Conservation (phyloP, 2,329 filamentous ascomycete genomes). For the Phaeosphaeria sp. region DNA sequence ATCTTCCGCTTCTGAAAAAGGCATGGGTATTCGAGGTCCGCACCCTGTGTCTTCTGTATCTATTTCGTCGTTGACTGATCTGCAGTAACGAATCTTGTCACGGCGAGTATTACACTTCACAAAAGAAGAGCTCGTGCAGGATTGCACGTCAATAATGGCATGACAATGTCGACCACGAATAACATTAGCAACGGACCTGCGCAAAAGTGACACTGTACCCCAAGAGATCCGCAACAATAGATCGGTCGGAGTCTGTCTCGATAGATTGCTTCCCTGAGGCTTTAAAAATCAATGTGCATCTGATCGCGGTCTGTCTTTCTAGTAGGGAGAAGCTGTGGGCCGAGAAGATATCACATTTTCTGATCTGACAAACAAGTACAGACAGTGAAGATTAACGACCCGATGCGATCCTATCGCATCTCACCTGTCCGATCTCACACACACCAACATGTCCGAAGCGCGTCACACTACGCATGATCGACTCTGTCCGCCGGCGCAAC, state of each 20-base stretch:
- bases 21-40: background rate
- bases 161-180: background rate
- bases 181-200: too few relatives aligned
- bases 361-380: too few relatives aligned
- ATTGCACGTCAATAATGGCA: background rate
- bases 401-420: background rate
- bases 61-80: background rate
- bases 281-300: too few relatives aligned
- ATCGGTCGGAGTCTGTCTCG: background rate
- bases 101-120: background rate
- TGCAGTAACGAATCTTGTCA: background rate
- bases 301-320: too few relatives aligned
- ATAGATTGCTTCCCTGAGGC: background rate
- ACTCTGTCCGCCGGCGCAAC: background rate
- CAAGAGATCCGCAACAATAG: background rate
- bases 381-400: too few relatives aligned
- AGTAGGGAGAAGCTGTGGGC: too few relatives aligned
- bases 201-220: too few relatives aligned
- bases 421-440: background rate
- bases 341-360: background rate
- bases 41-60: background rate
- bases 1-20: background rate
- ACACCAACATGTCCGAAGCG: background rate
- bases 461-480: background rate
- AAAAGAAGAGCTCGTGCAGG: background rate